These are phyloP conservation scores for Aspergillus sp. DNA, from an alignment of 2,329 filamentous ascomycete genomes.

Conservation along the genomic window DNA sequence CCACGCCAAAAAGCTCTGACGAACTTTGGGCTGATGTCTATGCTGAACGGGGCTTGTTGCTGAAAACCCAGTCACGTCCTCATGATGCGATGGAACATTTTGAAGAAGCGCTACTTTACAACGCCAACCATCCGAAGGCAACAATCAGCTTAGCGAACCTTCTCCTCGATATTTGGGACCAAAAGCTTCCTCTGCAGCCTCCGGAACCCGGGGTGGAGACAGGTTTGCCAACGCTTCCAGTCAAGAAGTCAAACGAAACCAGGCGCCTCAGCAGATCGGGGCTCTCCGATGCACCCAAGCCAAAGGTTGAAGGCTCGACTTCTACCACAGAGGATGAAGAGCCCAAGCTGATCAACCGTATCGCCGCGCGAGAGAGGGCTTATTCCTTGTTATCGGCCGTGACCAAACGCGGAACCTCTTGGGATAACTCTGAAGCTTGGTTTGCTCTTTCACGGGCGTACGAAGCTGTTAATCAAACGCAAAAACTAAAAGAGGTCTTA, in stretches of 20 bases:
- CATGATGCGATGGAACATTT: slow-evolving; percentile 74
- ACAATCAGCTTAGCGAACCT: slow-evolving; percentile 83
- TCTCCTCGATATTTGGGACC: slow-evolving; percentile 78
- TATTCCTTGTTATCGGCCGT: slow-evolving; percentile 78
- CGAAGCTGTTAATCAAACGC: slow-evolving; percentile 79
- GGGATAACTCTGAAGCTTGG: slow-evolving; percentile 95
- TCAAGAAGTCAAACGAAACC: slow-evolving; percentile 4
- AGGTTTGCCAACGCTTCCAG: slow-evolving; percentile 26
- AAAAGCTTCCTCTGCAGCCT: slow-evolving; percentile 41
- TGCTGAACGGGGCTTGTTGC: slow-evolving; percentile 71
- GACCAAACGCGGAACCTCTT: slow-evolving; percentile 81
- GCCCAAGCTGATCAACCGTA: slow-evolving; percentile 72
- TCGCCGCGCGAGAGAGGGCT: slow-evolving; percentile 87
- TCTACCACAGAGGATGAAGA: slow-evolving; percentile 42
- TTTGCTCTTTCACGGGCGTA: slow-evolving; percentile 82
- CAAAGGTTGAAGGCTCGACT: neutral
- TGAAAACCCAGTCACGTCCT: slow-evolving; percentile 60
- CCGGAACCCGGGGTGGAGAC: slow-evolving; percentile 29
- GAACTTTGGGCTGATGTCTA: slow-evolving; percentile 82
- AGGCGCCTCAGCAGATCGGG: neutral
- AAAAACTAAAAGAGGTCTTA: slow-evolving; percentile 86
- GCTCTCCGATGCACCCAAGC: neutral
- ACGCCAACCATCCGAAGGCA: slow-evolving; percentile 74
- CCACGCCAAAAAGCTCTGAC: slow-evolving; percentile 75
- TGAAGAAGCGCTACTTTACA: slow-evolving; percentile 77